Percentiles rank a stretch among this genome's conserved stretches.
phyloP scores from a whole-genome alignment of 2,329 filamentous ascomycete genomes.

The Exophiala xenobiotica region DNA sequence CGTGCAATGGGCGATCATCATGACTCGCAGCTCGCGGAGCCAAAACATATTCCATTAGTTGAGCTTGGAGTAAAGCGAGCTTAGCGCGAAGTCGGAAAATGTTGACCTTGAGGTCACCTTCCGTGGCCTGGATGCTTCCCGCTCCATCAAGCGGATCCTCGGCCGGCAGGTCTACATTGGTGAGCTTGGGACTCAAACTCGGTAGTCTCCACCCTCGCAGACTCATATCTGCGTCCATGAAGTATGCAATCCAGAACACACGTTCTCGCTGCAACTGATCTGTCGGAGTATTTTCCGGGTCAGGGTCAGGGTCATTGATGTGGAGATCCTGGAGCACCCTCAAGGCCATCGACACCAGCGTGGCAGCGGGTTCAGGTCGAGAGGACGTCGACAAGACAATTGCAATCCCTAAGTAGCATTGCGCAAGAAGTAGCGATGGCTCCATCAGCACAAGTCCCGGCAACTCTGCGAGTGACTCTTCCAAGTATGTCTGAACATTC shows the following conservation, averaged over 20 bases:
- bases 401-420: constrained; percentile 90
- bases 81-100: constrained; percentile 89
- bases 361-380: constrained; percentile 89
- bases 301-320: constrained; percentile 7
- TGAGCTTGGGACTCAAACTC: constrained; percentile 45
- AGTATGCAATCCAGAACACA: constrained; percentile 74
- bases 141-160: constrained; percentile 86
- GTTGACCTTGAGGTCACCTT: constrained; percentile 89
- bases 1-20: background rate
- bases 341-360: constrained; percentile 85
- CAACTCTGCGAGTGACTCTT: constrained; percentile 93
- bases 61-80: constrained; percentile 56
- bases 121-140: constrained; percentile 83
- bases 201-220: constrained; percentile 14
- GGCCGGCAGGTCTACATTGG: constrained; percentile 92
- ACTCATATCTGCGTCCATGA: constrained; percentile 63
- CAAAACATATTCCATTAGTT: constrained; percentile 11
- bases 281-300: constrained; percentile 86
- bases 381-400: constrained; percentile 93
- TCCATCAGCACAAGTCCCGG: constrained; percentile 91
- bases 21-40: background rate
- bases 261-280: constrained; percentile 86
- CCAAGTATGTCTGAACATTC: constrained; percentile 90
- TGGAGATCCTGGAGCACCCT: constrained; percentile 58
- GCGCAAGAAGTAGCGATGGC: constrained; percentile 88